Evolutionary conservation across 2,329 filamentous ascomycete genomes (phyloP).

Genomic region (Paraconiothyrium sp.): DNA sequence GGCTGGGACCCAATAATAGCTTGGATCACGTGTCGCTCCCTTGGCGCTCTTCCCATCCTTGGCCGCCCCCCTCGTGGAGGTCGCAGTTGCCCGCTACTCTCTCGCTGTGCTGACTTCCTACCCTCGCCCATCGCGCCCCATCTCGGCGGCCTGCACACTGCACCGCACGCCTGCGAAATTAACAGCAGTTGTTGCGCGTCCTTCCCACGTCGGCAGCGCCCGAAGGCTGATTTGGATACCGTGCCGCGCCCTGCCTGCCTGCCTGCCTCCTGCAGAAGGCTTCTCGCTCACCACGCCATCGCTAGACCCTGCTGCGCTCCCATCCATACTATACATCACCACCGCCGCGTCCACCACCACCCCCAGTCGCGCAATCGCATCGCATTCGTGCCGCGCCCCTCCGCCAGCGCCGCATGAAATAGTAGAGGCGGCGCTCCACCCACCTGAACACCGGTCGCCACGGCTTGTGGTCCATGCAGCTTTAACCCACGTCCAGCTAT

Average conservation of each 20-base stretch:
- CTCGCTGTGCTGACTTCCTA: slow-evolving; percentile 22
- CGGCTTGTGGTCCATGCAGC: slow-evolving; percentile 41
- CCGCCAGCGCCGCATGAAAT: slow-evolving; percentile 12
- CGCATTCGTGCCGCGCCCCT: slow-evolving; percentile 14
- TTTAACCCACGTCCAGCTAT: slow-evolving; percentile 29
- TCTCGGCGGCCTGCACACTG: slow-evolving; percentile 25
- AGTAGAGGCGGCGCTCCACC: slow-evolving; percentile 28
- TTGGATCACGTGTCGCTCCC: not conserved
- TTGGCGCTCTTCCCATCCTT: slow-evolving; percentile 1
- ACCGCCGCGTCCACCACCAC: slow-evolving; percentile 15
- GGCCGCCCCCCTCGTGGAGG: slow-evolving; percentile 17
- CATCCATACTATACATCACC: slow-evolving; percentile 21
- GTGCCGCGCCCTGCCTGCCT: slow-evolving; percentile 17
- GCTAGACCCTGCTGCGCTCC: slow-evolving; percentile 30
- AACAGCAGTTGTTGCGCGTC: slow-evolving; percentile 17
- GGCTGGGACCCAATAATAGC: slow-evolving; percentile 11
- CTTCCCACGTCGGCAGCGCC: slow-evolving; percentile 5
- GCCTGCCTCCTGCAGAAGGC: slow-evolving; percentile 21
- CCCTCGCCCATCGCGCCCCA: slow-evolving; percentile 27
- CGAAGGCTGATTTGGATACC: slow-evolving; percentile 22
- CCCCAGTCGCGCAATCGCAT: slow-evolving; percentile 16
- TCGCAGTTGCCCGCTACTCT: slow-evolving; percentile 15
- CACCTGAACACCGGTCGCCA: slow-evolving; percentile 32
- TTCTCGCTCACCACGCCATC: slow-evolving; percentile 33
- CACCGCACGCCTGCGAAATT: slow-evolving; percentile 21